These are phyloP conservation scores for Tothia fuscella DNA, from an alignment of 2,329 filamentous ascomycete genomes.

Conservation along the genomic window DNA sequence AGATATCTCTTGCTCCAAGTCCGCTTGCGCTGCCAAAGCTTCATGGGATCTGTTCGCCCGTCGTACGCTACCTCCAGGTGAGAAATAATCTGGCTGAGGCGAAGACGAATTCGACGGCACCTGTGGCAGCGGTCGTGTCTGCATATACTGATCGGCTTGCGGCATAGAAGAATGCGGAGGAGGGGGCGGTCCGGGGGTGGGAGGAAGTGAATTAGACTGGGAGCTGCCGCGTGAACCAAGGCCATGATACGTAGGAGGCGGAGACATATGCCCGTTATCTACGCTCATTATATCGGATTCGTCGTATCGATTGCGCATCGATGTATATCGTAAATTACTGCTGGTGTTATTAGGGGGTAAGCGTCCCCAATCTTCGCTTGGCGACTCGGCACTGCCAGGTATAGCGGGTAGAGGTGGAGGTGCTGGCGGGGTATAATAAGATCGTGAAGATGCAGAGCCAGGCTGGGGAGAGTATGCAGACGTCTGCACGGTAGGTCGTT, in stretches of 20 bases:
- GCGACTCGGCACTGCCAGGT: conserved; percentile 22
- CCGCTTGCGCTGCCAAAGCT: conserved; percentile 35
- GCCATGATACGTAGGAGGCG: conserved; percentile 18
- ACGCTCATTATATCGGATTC: conserved; percentile 2
- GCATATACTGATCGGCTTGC: conserved; percentile 42
- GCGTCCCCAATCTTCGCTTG: conserved; percentile 23
- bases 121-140: conserved; percentile 46
- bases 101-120: conserved; percentile 34
- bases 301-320: conserved; percentile 6
- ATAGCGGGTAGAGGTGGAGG: conserved; percentile 25
- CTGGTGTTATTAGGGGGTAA: conserved; percentile 15
- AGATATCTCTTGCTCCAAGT: conserved; percentile 46
- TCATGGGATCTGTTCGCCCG: conserved; percentile 14
- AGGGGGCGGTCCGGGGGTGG: conserved; percentile 39
- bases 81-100: conserved; percentile 29
- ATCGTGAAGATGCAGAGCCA: conserved; percentile 13
- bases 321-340: conserved; percentile 2
- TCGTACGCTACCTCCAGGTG: conserved; percentile 19
- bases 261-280: conserved; percentile 13
- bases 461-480: conserved; percentile 10
- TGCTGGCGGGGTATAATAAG: conserved; percentile 25
- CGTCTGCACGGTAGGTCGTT: conserved; percentile 10
- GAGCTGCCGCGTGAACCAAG: conserved; percentile 12
- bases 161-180: conserved; percentile 36
- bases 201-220: conserved; percentile 27